Base-by-base conservation (phyloP, 352 stramenopile genomes). In the Pythium dissotocum region DNA sequence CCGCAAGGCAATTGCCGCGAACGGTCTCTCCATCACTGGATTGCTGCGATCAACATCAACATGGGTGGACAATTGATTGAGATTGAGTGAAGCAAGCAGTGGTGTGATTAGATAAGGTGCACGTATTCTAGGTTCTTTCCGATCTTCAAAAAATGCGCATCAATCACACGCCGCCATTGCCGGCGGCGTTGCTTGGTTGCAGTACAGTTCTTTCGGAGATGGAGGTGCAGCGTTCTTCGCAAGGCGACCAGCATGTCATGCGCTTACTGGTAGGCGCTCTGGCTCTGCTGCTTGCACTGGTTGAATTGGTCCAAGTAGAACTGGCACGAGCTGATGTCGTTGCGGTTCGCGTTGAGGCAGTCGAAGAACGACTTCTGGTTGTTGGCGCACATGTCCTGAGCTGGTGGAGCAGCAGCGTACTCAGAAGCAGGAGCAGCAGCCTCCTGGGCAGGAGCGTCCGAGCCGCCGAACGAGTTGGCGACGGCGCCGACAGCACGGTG, bases 301-400 rank as follows among this genome's bases (percentile, higher is more conserved):
- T 94, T 93, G 77, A 91, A 92, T 71, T 91, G 80, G 71, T 96
- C 87, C 58, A 96, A 81, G 70, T 93, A 95, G 74, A 91, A 96
- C 72, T 96, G 87, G 77, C 88, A 96, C 48, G 86, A 75, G 69
- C 77, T 88, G 65, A 94, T 94, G 81, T 96, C 86, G 78, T 94
- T 95, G 69, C 73, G 75, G 82, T 94, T 93, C 55, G 74, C 77
- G 78, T 94, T 93, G 32, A 96, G 76, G 75, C 88, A 96, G 71
- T 93, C 80, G 42, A 92, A 73, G 76, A 96, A 93, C 56, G 79
- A 75, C 73, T 92, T 89, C 72, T 96, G 85, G 78, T 93, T 77
- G 63, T 75, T 71, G 57, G 77, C 75, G 75, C 88, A 96, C 76
- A 87, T 58, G 65, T 83, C 72, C 75, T 88, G 72, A 51, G 80